These are phyloP conservation scores for Aspergillus candidus DNA, from an alignment of 2,329 filamentous ascomycete genomes.

Conservation along the genomic window DNA sequence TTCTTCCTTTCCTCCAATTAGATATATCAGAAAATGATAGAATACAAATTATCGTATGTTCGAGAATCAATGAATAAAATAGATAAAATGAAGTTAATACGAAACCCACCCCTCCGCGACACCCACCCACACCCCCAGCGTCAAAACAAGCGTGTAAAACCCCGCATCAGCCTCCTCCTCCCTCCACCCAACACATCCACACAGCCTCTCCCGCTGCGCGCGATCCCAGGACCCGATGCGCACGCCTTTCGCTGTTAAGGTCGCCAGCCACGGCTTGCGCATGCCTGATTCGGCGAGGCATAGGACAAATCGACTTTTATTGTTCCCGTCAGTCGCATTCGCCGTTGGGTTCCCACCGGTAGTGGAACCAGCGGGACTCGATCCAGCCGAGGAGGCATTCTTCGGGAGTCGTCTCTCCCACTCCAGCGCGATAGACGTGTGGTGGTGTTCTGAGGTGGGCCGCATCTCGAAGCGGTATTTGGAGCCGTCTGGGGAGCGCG, in stretches of 20 bases:
- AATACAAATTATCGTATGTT: too few relatives aligned
- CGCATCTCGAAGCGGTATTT: neutral
- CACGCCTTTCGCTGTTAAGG: slow-evolving; percentile 14
- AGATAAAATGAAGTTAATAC: neutral
- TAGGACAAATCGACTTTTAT: slow-evolving; percentile 9
- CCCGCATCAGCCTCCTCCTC: slow-evolving; percentile 12
- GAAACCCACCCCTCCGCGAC: slow-evolving; percentile 22
- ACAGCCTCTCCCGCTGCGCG: slow-evolving; percentile 18
- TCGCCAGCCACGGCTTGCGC: slow-evolving; percentile 12
- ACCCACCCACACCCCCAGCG: slow-evolving; percentile 26
- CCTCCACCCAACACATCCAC: slow-evolving; percentile 13
- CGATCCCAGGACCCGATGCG: slow-evolving; percentile 23
- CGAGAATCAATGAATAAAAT: neutral
- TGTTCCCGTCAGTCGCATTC: neutral
- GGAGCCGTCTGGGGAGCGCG: too few relatives aligned
- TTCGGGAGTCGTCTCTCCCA: slow-evolving; percentile 10
- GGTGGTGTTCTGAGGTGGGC: neutral
- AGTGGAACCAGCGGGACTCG: neutral
- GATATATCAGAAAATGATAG: too few relatives aligned
- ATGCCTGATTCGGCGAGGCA: slow-evolving; percentile 3
- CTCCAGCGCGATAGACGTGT: neutral
- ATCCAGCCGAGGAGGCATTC: too few relatives aligned
- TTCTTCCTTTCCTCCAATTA: too few relatives aligned
- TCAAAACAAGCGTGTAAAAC: slow-evolving; percentile 27
- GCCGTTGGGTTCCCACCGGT: neutral